Conservation (phyloP, 2,329 filamentous ascomycete species). For the Verticillium isaacii region DNA sequence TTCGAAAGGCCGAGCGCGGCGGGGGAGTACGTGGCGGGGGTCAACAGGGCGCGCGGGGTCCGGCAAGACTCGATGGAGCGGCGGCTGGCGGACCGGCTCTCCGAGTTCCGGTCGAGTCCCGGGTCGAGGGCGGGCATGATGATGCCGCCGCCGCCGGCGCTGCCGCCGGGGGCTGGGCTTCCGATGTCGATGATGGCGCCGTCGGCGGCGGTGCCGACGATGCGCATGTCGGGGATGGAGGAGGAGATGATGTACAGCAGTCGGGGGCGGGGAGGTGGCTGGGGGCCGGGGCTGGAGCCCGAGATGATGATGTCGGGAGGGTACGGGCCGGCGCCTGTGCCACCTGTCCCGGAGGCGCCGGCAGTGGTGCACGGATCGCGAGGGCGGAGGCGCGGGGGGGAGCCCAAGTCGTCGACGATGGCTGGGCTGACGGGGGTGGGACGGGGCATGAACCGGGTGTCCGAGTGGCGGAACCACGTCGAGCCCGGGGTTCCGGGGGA, state of each 20-base stretch:
- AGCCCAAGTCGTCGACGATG: conserved; percentile 35
- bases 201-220: background rate
- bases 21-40: conserved; percentile 37
- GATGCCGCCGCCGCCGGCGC: conserved; percentile 8
- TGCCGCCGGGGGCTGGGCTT: background rate
- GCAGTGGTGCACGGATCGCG: conserved; percentile 21
- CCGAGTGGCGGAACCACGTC: conserved; percentile 44
- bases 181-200: background rate
- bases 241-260: background rate
- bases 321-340: background rate
- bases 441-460: conserved; percentile 41
- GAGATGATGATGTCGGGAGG: background rate
- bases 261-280: background rate
- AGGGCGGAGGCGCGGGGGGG: conserved; percentile 18
- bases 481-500: conserved; percentile 34
- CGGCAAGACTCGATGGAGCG: conserved; percentile 41
- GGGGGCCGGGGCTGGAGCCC: background rate
- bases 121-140: conserved; percentile 12
- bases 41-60: conserved; percentile 36
- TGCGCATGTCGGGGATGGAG: background rate
- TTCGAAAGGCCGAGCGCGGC: conserved; percentile 30
- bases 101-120: conserved; percentile 34
- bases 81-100: conserved; percentile 45
- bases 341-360: conserved; percentile 11
- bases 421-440: conserved; percentile 42